phyloP scores from a whole-genome alignment of 2,329 filamentous ascomycete genomes.

The Ophiostoma sp. region DNA sequence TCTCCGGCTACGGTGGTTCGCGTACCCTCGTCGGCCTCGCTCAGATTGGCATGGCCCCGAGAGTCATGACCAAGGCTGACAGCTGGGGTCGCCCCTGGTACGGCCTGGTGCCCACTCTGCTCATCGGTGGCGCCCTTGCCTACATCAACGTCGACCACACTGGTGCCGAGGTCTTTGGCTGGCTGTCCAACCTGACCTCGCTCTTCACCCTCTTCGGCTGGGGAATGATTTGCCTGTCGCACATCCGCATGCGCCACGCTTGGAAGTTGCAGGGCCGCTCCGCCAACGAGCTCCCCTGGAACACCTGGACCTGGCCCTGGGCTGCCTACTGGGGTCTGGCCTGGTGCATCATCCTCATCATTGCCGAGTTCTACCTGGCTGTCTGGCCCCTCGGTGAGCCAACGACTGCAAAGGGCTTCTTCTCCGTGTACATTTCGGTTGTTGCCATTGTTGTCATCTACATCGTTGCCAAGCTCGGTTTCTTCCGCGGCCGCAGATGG shows the following conservation, averaged over 20 bases:
- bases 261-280: constrained; percentile 1
- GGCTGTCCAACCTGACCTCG: constrained; percentile 21
- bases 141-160: constrained; percentile 24
- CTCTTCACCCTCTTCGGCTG: constrained; percentile 20
- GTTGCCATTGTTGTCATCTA: constrained; percentile 21
- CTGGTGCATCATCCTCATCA: constrained; percentile 17
- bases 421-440: constrained; percentile 20
- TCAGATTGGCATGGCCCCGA: constrained; percentile 22
- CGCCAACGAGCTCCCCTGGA: constrained; percentile 13
- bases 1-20: constrained; percentile 15
- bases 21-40: constrained; percentile 22
- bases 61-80: constrained; percentile 9
- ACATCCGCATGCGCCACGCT: constrained; percentile 16
- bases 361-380: constrained; percentile 16
- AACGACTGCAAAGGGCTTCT: neutral
- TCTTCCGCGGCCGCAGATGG: constrained; percentile 16
- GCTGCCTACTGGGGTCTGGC: constrained; percentile 24
- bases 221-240: constrained; percentile 21
- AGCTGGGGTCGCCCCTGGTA: constrained; percentile 23
- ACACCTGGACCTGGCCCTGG: constrained; percentile 20
- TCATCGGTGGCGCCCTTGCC: constrained; percentile 18
- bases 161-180: constrained; percentile 23
- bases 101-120: constrained; percentile 20
- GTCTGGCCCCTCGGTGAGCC: constrained; percentile 1
- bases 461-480: neutral